Conservation (phyloP, 139 green algal genomes). For the Coccomyxa sp. region DNA sequence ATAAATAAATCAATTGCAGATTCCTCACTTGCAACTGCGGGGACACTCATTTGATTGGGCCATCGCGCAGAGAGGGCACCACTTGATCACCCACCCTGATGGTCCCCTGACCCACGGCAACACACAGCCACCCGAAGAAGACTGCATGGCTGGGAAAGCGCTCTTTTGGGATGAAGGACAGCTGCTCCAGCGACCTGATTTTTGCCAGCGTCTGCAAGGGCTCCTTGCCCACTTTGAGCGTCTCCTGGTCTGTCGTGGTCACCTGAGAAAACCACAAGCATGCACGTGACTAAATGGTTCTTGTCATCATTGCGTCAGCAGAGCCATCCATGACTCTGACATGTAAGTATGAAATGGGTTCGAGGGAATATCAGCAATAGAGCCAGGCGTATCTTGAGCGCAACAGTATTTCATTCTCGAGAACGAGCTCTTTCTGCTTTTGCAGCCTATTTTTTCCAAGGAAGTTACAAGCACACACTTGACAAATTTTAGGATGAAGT, state of each 20-base stretch:
- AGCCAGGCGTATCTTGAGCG: too few relatives aligned
- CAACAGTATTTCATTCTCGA: too few relatives aligned
- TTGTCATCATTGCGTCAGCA: background rate
- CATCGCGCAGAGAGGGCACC: too few relatives aligned
- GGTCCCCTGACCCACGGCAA: background rate
- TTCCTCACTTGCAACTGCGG: too few relatives aligned
- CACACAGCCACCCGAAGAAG: background rate
- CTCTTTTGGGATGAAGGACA: background rate
- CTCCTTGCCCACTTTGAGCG: conserved; percentile 50
- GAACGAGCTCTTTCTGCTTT: too few relatives aligned
- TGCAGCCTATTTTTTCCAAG: too few relatives aligned
- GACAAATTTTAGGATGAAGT: too few relatives aligned
- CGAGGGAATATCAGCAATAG: too few relatives aligned
- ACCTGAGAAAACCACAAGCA: conserved; percentile 27
- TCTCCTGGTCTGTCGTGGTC: conserved; percentile 67
- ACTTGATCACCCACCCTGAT: background rate
- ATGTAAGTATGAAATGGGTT: too few relatives aligned
- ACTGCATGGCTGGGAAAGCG: background rate
- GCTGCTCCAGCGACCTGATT: conserved; percentile 26
- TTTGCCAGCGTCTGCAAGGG: conserved; percentile 42
- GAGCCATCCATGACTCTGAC: too few relatives aligned
- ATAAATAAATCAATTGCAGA: too few relatives aligned
- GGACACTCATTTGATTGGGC: too few relatives aligned
- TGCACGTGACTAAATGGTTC: background rate
- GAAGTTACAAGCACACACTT: background rate